Evolutionary conservation across 345 rosid species (phyloP).

Genomic region (Syzygium jambos): DNA sequence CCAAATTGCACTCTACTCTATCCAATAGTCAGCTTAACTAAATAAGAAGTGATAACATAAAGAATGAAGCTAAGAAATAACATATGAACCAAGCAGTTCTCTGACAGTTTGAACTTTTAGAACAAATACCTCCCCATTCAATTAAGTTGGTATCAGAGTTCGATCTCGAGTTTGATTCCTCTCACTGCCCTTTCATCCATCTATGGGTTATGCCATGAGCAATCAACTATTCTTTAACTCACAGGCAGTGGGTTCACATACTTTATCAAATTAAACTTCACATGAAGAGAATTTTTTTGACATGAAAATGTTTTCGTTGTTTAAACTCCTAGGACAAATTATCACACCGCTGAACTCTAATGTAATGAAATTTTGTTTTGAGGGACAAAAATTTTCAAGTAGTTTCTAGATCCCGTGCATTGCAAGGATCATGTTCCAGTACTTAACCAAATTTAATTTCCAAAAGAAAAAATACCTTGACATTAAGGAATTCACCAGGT

Average conservation of each 20-base stretch:
- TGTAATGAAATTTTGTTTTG: background rate
- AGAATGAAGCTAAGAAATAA: background rate
- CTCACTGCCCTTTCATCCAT: background rate
- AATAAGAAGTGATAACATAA: background rate
- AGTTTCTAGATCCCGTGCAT: background rate
- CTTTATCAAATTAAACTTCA: background rate
- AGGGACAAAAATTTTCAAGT: background rate
- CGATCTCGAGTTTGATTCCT: background rate
- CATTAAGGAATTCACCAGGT: slow-evolving; percentile 86
- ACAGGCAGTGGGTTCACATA: background rate
- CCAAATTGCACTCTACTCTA: background rate
- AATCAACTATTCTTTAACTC: background rate
- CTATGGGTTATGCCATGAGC: background rate
- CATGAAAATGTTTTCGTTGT: background rate
- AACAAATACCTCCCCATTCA: background rate
- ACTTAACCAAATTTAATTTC: background rate
- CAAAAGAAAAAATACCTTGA: slow-evolving; percentile 41
- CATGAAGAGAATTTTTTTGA: background rate
- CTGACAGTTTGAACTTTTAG: background rate
- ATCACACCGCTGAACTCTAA: background rate
- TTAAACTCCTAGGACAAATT: background rate
- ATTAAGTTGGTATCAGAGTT: background rate
- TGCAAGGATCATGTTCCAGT: background rate
- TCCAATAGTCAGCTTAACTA: background rate
- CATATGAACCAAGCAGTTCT: background rate